Evolutionary conservation across 2,329 filamentous ascomycete species (phyloP).

Genomic region (Hymenoscyphus fructigenus): DNA sequence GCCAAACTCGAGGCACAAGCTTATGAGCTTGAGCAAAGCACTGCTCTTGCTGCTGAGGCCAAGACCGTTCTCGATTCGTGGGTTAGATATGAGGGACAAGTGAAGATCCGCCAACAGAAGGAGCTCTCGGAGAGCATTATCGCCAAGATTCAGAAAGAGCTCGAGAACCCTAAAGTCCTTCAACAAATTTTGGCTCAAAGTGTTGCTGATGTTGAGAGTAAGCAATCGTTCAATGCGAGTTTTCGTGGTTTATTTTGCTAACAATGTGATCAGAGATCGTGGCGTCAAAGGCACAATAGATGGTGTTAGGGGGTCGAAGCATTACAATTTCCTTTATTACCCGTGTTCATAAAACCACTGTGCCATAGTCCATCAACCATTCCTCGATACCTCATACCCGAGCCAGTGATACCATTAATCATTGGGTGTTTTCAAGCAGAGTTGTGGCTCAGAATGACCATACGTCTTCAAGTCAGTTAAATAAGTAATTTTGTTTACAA

Average conservation of each 20-base stretch:
- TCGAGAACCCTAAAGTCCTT: constrained; percentile 94
- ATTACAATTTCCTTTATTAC: constrained; percentile 50
- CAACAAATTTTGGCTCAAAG: constrained; percentile 99
- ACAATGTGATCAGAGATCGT: constrained; percentile 54
- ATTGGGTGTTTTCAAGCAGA: not conserved
- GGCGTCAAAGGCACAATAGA: constrained; percentile 63
- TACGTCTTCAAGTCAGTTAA: constrained; percentile 1
- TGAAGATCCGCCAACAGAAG: constrained; percentile 97
- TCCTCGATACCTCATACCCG: constrained; percentile 10
- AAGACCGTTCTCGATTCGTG: constrained; percentile 96
- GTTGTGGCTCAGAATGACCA: not conserved
- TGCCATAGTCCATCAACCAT: constrained; percentile 53
- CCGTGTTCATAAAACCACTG: constrained; percentile 56
- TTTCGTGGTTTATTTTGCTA: constrained; percentile 33
- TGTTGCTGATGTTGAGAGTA: constrained; percentile 94
- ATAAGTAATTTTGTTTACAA: not conserved
- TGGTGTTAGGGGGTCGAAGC: constrained; percentile 36
- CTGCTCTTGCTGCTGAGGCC: constrained; percentile 85
- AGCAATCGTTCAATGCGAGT: constrained; percentile 36
- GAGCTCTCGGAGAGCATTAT: constrained; percentile 93
- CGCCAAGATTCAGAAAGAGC: constrained; percentile 97
- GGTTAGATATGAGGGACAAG: constrained; percentile 97
- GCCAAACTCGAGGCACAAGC: constrained; percentile 93
- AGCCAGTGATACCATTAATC: not conserved
- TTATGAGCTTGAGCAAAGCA: constrained; percentile 96